Conservation (phyloP, 2,329 filamentous ascomycete species). For the Ophiostoma populinum region DNA sequence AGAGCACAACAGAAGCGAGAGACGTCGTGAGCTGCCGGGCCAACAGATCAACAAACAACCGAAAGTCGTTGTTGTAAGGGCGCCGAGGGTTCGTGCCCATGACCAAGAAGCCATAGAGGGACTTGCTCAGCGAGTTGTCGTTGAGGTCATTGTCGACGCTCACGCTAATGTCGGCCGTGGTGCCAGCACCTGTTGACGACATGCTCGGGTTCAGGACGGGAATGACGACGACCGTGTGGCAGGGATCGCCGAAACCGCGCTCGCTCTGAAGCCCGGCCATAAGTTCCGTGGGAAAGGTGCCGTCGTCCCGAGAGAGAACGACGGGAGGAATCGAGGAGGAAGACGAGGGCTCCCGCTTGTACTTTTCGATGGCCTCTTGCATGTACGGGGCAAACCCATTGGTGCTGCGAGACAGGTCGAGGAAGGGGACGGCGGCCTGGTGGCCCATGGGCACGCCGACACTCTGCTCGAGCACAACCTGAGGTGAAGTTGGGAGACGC, state of each 20-base stretch:
- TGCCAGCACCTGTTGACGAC: not conserved
- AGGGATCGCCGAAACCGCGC: slow-evolving; percentile 55
- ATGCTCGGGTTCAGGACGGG: slow-evolving; percentile 52
- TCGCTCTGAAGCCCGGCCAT: slow-evolving; percentile 41
- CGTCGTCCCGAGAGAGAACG: slow-evolving; percentile 47
- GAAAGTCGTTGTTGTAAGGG: slow-evolving; percentile 67
- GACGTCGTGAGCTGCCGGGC: slow-evolving; percentile 64
- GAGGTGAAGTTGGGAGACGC: slow-evolving; percentile 39
- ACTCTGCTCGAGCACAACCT: slow-evolving; percentile 53
- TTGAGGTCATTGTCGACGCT: not conserved
- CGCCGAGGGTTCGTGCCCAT: slow-evolving; percentile 63
- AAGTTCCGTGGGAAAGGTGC: slow-evolving; percentile 45
- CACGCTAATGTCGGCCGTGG: not conserved
- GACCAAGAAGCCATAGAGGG: slow-evolving; percentile 60
- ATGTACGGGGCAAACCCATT: slow-evolving; percentile 65
- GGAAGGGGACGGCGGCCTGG: slow-evolving; percentile 34
- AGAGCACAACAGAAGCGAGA: slow-evolving; percentile 63
- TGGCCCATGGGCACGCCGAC: slow-evolving; percentile 52
- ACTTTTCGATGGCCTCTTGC: slow-evolving; percentile 44
- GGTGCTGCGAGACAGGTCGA: slow-evolving; percentile 53
- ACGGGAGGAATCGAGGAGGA: slow-evolving; percentile 30
- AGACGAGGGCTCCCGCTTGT: not conserved
- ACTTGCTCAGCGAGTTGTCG: slow-evolving; percentile 25
- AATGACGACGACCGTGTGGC: slow-evolving; percentile 54
- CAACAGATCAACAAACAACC: slow-evolving; percentile 57